A percentile compares a stretch with the other conserved stretches of the same genome.
Conservation (phyloP, 192 early-diverging fungal genomes). For the Linnemannia elongata region DNA sequence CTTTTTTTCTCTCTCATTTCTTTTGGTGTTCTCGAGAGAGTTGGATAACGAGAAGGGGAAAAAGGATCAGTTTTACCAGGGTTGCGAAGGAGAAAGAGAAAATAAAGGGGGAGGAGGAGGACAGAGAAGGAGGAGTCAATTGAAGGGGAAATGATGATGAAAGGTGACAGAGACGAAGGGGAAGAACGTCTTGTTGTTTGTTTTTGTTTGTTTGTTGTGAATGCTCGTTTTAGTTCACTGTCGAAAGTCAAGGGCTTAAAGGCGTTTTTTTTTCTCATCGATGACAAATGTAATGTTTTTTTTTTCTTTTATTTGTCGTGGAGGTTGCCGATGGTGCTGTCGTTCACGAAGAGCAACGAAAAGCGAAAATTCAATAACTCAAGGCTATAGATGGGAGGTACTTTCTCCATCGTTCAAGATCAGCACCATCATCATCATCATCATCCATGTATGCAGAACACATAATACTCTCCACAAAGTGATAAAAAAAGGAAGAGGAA, state of each 20-base stretch:
- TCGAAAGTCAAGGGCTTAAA: neutral
- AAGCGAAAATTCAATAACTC: neutral
- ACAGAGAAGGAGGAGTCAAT: neutral
- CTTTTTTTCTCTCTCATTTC: neutral
- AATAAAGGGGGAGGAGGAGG: neutral
- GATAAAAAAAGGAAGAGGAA: neutral
- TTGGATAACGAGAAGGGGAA: too few species aligned
- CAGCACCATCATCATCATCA: neutral
- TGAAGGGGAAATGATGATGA: too few species aligned
- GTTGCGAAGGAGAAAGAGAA: neutral
- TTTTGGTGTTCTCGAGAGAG: neutral
- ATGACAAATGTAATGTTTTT: neutral
- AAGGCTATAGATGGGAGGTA: neutral
- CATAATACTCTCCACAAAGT: neutral
- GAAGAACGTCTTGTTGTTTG: neutral
- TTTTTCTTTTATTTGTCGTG: neutral
- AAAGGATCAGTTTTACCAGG: neutral
- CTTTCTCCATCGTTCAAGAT: too few species aligned
- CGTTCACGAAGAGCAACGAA: too few species aligned
- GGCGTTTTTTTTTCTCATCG: neutral
- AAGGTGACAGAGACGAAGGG: neutral
- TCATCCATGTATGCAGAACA: neutral
- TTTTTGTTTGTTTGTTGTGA: neutral
- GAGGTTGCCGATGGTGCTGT: neutral
- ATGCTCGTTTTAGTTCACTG: neutral